A percentile compares a stretch with the other conserved stretches of the same genome.
Evolutionary conservation across 2,329 filamentous ascomycete genomes (phyloP).

Genomic region (Ceratocystis diversiconidia): DNA sequence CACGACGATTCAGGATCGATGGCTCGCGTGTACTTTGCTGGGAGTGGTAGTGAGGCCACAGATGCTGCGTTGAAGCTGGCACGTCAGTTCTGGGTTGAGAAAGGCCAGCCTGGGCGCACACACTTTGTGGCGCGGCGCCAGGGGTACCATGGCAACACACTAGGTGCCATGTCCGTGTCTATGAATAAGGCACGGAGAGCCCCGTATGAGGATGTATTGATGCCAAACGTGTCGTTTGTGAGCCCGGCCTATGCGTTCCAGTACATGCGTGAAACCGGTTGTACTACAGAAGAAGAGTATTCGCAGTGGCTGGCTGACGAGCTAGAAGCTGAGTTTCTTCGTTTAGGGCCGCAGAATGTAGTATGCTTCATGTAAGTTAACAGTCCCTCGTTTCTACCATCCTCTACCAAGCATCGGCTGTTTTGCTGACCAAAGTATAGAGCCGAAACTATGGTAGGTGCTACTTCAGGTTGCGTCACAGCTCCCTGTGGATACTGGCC

Average conservation of each 20-base stretch:
- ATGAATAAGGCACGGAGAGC: slow-evolving; percentile 22
- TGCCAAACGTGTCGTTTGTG: slow-evolving; percentile 12
- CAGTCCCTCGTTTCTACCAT: neutral
- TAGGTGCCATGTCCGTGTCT: slow-evolving; percentile 32
- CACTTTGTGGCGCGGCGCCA: slow-evolving; percentile 33
- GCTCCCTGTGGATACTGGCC: slow-evolving; percentile 39
- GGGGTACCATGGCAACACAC: slow-evolving; percentile 37
- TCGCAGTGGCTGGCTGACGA: slow-evolving; percentile 30
- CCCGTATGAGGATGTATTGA: slow-evolving; percentile 23
- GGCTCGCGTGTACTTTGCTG: slow-evolving; percentile 19
- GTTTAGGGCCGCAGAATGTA: slow-evolving; percentile 33
- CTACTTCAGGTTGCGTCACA: slow-evolving; percentile 30
- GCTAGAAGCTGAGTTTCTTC: slow-evolving; percentile 34
- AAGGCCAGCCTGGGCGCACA: slow-evolving; percentile 24
- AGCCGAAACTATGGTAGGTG: slow-evolving; percentile 3
- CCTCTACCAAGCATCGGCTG: neutral
- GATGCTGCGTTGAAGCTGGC: slow-evolving; percentile 36
- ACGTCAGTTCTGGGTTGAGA: slow-evolving; percentile 34
- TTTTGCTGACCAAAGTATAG: slow-evolving; percentile 30
- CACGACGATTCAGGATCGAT: slow-evolving; percentile 20
- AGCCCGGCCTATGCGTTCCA: slow-evolving; percentile 14
- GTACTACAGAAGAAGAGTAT: slow-evolving; percentile 30
- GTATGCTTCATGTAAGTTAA: slow-evolving; percentile 19
- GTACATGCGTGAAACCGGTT: slow-evolving; percentile 20
- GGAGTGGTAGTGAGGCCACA: slow-evolving; percentile 26